Base-by-base conservation (phyloP, 331 rosid genomes). In the Malus hybrid region DNA sequence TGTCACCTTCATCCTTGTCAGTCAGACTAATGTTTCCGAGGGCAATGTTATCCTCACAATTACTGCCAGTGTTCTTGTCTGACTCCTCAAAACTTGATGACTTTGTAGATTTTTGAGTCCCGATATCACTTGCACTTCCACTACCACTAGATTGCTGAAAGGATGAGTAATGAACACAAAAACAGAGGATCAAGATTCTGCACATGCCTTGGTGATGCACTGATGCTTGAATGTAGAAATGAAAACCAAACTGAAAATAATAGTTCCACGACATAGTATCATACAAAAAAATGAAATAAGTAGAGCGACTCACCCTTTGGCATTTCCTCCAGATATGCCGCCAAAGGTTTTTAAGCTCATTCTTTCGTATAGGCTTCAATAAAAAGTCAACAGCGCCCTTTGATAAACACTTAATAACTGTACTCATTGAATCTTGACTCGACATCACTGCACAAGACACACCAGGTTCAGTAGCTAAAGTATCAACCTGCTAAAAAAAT, bases 71-170 rank as follows among this genome's bases (percentile, higher is more conserved):
- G 62, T 73, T 77, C 60, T 74, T 84, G 73, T 60, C 73, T 12
- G 78, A 77, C 18, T 70, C 72, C 60, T 80, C 82, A 1, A 46
- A 77, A 66, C 82, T 74, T 65, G 39, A 68, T 15, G 68, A 83
- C 71, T 65, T 58, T 33, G 72, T 63, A 10, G 78, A 61, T 29
- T 74, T 80, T 58, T 70, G 56, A 46, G 61, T 36, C 24, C 53
- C 28, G 64, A 71, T 32, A 20, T 75, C 78, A 80, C 80, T 84
- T 74, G 74, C 84, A 52, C 84, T 80, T 22, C 55, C 82, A 67
- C 81, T 76, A 57, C 75, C 80, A 39, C 84, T 64, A 58, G 84
- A 77, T 84, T 84, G 75, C 87, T 84, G 78, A 74, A 77, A 77
- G 52, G 58, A 63, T 56, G 69, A 77, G 50, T 19, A n/a, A 68